Evolutionary conservation across 345 rosid genomes (phyloP).

Genomic region (Bruguiera sexangula): DNA sequence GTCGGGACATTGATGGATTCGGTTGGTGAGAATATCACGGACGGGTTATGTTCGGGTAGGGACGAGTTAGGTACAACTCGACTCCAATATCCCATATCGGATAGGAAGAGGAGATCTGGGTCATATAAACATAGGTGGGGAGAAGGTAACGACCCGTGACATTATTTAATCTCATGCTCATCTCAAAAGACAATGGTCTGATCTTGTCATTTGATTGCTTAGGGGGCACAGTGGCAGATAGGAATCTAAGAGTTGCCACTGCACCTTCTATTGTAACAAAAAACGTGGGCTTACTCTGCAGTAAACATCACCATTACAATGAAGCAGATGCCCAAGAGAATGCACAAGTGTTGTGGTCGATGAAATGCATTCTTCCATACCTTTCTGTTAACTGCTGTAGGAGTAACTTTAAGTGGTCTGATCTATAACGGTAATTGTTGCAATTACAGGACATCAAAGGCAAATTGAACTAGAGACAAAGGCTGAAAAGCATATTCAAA

Average conservation of each 20-base stretch:
- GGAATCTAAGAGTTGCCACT: conserved; percentile 18
- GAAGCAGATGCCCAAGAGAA: conserved; percentile 76
- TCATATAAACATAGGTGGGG: too few relatives aligned
- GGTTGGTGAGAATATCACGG: too few relatives aligned
- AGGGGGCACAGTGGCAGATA: conserved; percentile 18
- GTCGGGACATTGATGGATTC: too few relatives aligned
- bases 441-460: conserved; percentile 79
- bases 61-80: too few relatives aligned
- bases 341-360: conserved; percentile 52
- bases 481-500: conserved; percentile 90
- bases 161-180: not conserved
- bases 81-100: too few relatives aligned
- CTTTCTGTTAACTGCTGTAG: conserved; percentile 2
- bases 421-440: conserved; percentile 5
- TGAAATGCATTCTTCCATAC: conserved; percentile 5
- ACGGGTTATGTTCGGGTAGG: too few relatives aligned
- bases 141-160: too few relatives aligned
- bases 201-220: conserved; percentile 22
- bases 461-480: conserved; percentile 89
- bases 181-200: conserved; percentile 9
- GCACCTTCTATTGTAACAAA: conserved; percentile 33
- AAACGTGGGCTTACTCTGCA: conserved; percentile 81
- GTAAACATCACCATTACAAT: conserved; percentile 53
- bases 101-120: too few relatives aligned
- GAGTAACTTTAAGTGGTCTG: not conserved